A percentile compares a stretch with the other conserved stretches of the same genome.
Conservation (phyloP, 495 filamentous ascomycete genomes). For the Baudoinia panamericana region DNA sequence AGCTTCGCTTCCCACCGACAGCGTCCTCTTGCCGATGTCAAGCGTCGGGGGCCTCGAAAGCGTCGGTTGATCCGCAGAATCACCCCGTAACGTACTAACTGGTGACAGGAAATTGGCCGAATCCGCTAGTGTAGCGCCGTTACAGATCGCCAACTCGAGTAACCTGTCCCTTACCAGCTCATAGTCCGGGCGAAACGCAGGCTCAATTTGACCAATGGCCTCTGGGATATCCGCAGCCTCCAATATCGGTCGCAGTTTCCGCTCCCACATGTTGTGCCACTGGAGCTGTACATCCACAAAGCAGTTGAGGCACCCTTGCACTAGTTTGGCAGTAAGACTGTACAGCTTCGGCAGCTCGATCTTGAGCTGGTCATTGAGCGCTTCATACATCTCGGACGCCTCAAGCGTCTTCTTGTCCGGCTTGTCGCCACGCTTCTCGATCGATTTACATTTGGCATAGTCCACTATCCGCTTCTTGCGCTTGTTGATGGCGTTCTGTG, state of each 20-base stretch:
- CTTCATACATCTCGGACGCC: slow-evolving; percentile 71
- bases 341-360: slow-evolving; percentile 84
- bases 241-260: slow-evolving; percentile 63
- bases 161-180: slow-evolving; percentile 43
- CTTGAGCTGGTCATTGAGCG: slow-evolving; percentile 82
- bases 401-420: slow-evolving; percentile 71
- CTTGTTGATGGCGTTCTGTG: slow-evolving; percentile 78
- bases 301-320: slow-evolving; percentile 63
- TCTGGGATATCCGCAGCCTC: slow-evolving; percentile 51
- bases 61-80: slow-evolving; percentile 23
- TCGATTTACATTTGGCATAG: slow-evolving; percentile 67
- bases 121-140: slow-evolving; percentile 43
- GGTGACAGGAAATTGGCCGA: slow-evolving; percentile 44
- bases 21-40: slow-evolving; percentile 21
- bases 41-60: slow-evolving; percentile 25
- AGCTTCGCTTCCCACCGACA: slow-evolving; percentile 26
- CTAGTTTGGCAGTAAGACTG: slow-evolving; percentile 58
- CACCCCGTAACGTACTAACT: slow-evolving; percentile 28
- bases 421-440: slow-evolving; percentile 65
- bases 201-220: slow-evolving; percentile 45
- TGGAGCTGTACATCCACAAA: slow-evolving; percentile 68
- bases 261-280: slow-evolving; percentile 69
- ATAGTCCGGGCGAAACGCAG: slow-evolving; percentile 56
- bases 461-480: slow-evolving; percentile 79
- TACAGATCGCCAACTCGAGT: slow-evolving; percentile 42